A percentile compares a stretch with the other conserved stretches of the same genome.
phyloP scores from a whole-genome alignment of 2,329 filamentous ascomycete species.

The Ceratocystis alfenasii region DNA sequence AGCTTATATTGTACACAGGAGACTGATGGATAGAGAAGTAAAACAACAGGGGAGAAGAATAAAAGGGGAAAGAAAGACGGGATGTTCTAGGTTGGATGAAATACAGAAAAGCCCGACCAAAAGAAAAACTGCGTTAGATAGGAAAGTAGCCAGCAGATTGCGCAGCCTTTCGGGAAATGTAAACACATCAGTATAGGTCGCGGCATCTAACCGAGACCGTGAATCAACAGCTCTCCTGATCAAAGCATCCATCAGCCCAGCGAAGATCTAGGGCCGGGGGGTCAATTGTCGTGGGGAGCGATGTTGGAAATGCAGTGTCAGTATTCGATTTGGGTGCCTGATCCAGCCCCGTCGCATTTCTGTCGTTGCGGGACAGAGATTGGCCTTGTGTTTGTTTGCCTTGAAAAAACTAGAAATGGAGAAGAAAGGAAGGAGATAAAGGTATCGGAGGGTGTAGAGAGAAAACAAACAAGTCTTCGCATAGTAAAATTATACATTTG shows the following conservation, averaged over 20 bases:
- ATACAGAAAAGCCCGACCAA: background rate
- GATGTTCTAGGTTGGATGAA: background rate
- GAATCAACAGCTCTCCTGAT: background rate
- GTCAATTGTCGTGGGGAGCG: background rate
- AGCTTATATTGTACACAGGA: conserved; percentile 22
- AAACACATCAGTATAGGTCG: too few species aligned
- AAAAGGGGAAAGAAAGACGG: background rate
- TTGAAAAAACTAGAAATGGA: background rate
- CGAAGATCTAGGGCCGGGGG: background rate
- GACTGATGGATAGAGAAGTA: conserved; percentile 14
- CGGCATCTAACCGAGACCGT: too few species aligned
- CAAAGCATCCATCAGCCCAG: background rate
- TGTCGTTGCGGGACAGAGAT: background rate
- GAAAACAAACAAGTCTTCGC: conserved; percentile 5
- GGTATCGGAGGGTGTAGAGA: conserved; percentile 11
- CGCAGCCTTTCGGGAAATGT: background rate
- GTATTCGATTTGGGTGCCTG: background rate
- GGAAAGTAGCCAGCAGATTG: background rate
- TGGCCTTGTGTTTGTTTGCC: background rate
- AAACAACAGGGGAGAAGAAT: conserved; percentile 18
- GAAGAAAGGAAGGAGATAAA: background rate
- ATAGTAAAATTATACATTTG: conserved; percentile 18
- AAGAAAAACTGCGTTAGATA: background rate
- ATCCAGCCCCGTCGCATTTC: conserved; percentile 4
- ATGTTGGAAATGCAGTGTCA: background rate